Evolutionary conservation across 108 stramenopile species (phyloP).

Genomic region (Cyclostephanos tholiformis): DNA sequence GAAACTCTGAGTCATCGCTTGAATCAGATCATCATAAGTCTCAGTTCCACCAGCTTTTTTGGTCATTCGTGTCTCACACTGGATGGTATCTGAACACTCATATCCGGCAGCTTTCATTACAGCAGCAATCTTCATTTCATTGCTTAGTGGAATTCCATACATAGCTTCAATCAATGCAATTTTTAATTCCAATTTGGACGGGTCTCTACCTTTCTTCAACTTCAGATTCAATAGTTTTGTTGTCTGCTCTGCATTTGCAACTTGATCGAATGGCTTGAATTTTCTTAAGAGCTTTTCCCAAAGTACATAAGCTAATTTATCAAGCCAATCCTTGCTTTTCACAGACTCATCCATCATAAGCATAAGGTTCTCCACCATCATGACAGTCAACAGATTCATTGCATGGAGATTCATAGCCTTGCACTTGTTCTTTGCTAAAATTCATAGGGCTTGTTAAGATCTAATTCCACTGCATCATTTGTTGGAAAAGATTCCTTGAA

Average conservation of each 20-base stretch:
- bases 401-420: too few species aligned
- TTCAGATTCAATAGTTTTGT: neutral
- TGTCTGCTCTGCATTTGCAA: neutral
- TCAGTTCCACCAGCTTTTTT: neutral
- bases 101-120: neutral
- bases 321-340: neutral
- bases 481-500: neutral
- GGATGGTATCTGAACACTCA: neutral
- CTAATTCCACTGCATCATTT: neutral
- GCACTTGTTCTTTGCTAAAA: too few species aligned
- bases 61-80: neutral
- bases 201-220: neutral
- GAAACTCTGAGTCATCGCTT: constrained; percentile 2
- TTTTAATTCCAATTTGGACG: neutral
- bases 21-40: neutral
- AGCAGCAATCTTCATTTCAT: neutral
- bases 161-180: neutral
- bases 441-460: neutral
- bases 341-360: neutral
- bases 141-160: neutral
- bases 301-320: neutral
- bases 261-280: neutral
- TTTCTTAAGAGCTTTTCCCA: neutral
- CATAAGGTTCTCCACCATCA: neutral
- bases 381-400: too few species aligned